phyloP scores from a whole-genome alignment of 192 early-diverging fungal species.

The Coemansia sp. region DNA sequence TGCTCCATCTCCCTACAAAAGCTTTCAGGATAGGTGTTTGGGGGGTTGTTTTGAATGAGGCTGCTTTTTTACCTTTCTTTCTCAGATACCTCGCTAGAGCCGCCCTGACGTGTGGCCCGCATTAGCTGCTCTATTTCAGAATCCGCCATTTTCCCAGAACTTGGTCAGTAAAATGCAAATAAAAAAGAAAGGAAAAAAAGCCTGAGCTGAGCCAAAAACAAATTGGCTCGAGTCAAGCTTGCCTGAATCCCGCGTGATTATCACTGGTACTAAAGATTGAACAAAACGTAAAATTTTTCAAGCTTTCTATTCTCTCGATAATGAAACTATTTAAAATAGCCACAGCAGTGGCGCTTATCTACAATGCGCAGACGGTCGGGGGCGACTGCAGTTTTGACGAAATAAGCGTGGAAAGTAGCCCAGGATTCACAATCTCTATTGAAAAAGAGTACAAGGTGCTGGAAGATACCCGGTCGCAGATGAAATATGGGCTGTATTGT shows the following conservation, averaged over 20 bases:
- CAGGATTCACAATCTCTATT: slow-evolving; percentile 46
- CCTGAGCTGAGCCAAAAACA: no score
- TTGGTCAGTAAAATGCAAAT: slow-evolving; percentile 1
- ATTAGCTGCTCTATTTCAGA: slow-evolving; percentile 19
- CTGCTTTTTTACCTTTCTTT: slow-evolving; percentile 3
- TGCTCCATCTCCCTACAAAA: slow-evolving; percentile 66
- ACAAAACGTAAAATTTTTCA: no score
- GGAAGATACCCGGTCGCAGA: slow-evolving; percentile 25
- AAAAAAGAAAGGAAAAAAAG: neutral
- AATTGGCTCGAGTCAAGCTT: no score
- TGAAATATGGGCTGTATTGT: slow-evolving; percentile 49
- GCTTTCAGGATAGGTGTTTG: neutral
- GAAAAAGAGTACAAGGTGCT: slow-evolving; percentile 52
- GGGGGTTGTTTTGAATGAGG: neutral
- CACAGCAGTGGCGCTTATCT: slow-evolving; percentile 6
- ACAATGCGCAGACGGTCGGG: slow-evolving; percentile 3
- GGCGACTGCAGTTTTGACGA: slow-evolving; percentile 39
- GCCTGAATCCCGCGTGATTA: no score
- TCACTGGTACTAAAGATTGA: no score
- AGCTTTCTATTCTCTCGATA: no score
- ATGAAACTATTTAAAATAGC: neutral
- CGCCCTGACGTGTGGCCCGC: neutral
- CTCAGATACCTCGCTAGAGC: neutral
- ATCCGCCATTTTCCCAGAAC: slow-evolving; percentile 16
- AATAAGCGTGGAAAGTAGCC: slow-evolving; percentile 20